Evolutionary conservation across 1,284 basidiomycete species (phyloP).

Genomic region (Trametes pubescens): DNA sequence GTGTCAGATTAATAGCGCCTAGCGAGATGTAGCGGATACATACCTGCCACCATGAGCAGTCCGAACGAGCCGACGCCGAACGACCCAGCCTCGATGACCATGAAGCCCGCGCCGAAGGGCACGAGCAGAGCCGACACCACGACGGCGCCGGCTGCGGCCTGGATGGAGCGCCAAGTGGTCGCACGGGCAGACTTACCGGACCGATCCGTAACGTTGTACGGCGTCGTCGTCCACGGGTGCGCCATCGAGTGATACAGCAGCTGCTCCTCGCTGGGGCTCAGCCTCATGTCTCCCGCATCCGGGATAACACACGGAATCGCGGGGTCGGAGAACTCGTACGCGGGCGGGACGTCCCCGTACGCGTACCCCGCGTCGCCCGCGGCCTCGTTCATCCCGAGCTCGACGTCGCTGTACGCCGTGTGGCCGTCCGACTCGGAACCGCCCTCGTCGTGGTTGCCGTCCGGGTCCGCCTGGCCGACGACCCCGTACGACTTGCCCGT

Average conservation of each 20-base stretch:
- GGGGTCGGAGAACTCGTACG: conserved; percentile 28
- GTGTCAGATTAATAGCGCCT: neutral
- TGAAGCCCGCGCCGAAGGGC: conserved; percentile 8
- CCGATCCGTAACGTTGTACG: conserved; percentile 30
- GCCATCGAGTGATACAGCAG: conserved; percentile 15
- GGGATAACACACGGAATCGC: conserved; percentile 26
- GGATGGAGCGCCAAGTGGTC: neutral
- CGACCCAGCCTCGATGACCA: conserved; percentile 16
- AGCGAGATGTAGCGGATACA: neutral
- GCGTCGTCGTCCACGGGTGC: conserved; percentile 27
- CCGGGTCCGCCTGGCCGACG: conserved; percentile 10
- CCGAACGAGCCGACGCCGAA: conserved; percentile 26
- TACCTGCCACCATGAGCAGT: conserved; percentile 17
- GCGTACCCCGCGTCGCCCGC: conserved; percentile 11
- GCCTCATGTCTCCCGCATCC: conserved; percentile 6
- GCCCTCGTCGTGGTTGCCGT: conserved; percentile 6
- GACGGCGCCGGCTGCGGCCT: neutral
- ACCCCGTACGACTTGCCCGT: conserved; percentile 15
- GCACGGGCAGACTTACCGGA: conserved; percentile 7
- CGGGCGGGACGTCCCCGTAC: conserved; percentile 1
- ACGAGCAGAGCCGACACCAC: conserved; percentile 6
- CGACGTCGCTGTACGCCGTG: conserved; percentile 7
- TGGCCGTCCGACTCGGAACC: neutral
- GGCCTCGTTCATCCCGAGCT: neutral
- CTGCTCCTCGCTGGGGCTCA: conserved; percentile 20